Evolutionary conservation across 2,329 filamentous ascomycete species (phyloP), one percentile per base, ranked within the genome.

Genomic region (Epichloe glyceriae): DNA sequence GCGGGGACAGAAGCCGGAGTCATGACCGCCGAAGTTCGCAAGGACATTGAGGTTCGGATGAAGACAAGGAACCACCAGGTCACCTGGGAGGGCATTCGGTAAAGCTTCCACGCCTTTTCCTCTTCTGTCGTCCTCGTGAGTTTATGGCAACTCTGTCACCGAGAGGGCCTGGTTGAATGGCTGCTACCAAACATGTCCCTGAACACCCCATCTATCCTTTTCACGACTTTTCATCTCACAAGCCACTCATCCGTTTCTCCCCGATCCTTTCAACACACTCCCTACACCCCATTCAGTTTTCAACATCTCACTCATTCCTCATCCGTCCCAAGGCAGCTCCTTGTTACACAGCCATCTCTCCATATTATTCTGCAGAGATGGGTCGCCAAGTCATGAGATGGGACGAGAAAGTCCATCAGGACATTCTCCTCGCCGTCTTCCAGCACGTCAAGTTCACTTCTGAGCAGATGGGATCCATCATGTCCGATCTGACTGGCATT

Each of bases 31-130:
- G 53, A 61, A 26, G 54, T 61, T 35, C 65, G 64, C 47, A 58
- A 61, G 0, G 57, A 57, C 1, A 57, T 73, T 46, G 59, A 64
- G 44, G 53, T 53, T 7, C 62, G 62, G n/a, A 60, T 73, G 50
- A 55, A 60, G n/a, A 41, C 54, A 12, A 56, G 55, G 5, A 64
- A 69, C 7, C 60, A 66, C 47, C 52, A 54, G 5, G 66, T 69
- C n/a, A 68, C 67, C 3, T 74, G 70, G 70, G 67, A 74, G 33
- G 69, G 61, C 1, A 63, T 74, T 47, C 70, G 72, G 73, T 73
- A 65, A 42, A 34, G 30, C 39, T 42, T 17, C 39, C 39, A 46
- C 37, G 5, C 8, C 15, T 14, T 33, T 45, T 22, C 15, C 17
- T 22, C 22, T 44, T 35, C 45, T 19, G 30, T 30, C 30, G 30